Evolutionary conservation across 495 filamentous ascomycete genomes (phyloP).

Genomic region (Monascus purpureus): DNA sequence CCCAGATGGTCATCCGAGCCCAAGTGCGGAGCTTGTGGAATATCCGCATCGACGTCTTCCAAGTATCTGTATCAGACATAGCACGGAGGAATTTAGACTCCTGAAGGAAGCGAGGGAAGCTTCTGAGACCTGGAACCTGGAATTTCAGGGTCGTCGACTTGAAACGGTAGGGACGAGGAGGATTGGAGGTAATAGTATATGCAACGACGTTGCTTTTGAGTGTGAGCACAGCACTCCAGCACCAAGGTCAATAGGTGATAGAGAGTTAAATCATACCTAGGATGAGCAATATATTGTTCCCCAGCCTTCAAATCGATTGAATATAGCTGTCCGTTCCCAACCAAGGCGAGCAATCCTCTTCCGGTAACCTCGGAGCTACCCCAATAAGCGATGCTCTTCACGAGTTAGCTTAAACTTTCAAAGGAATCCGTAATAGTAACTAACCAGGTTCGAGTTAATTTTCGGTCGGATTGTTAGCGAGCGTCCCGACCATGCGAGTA

Average conservation of each 20-base stretch:
- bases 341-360: slow-evolving; percentile 70
- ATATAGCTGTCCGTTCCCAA: slow-evolving; percentile 75
- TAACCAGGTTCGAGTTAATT: slow-evolving; percentile 56
- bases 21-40: slow-evolving; percentile 58
- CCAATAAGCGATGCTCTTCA: slow-evolving; percentile 71
- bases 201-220: slow-evolving; percentile 64
- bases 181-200: slow-evolving; percentile 60
- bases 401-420: slow-evolving; percentile 23
- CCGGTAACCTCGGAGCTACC: slow-evolving; percentile 79
- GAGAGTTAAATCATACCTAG: slow-evolving; percentile 34
- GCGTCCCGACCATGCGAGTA: slow-evolving; percentile 94
- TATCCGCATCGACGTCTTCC: slow-evolving; percentile 46
- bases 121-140: slow-evolving; percentile 54
- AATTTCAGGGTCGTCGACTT: slow-evolving; percentile 61
- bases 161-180: slow-evolving; percentile 73
- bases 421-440: slow-evolving; percentile 4
- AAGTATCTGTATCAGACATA: slow-evolving; percentile 53
- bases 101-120: slow-evolving; percentile 39
- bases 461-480: slow-evolving; percentile 62
- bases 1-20: slow-evolving; percentile 73
- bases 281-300: slow-evolving; percentile 81
- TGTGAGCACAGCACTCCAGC: slow-evolving; percentile 9
- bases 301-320: slow-evolving; percentile 60
- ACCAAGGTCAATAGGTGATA: neutral
- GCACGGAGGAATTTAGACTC: slow-evolving; percentile 55